Base-by-base conservation (phyloP, 768 basidiomycete species). In the Hortiboletus flavorubellus region DNA sequence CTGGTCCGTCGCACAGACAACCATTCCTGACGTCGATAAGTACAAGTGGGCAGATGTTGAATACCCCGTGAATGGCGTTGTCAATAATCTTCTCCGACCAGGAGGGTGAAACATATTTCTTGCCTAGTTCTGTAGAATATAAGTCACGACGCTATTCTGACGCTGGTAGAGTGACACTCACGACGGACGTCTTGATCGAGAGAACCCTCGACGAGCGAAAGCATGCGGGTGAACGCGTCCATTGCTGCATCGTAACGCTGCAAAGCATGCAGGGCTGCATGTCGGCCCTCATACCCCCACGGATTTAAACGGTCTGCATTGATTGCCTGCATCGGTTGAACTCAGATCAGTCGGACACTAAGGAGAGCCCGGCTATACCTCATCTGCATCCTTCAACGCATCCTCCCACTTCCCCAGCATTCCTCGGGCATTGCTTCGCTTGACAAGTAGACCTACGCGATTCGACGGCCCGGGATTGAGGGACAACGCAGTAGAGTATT, bases 311-410 rank as follows among this genome's bases (percentile, higher is more conserved):
- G 29, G 7, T 59, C 51, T n/a, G 12, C 21, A 11, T 54, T 10
- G 14, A 59, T 42, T 16, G 43, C 58, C 58, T 59, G 9, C 0
- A 1, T 29, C 7, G 11, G 0, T 6, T 0, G 3, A 9, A 5
- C 12, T 41, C 7, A 41, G 26, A 2, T 8, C 1, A 2, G 4
- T n/a, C 9, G 12, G 18, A 31, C 1, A 30, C 1, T 5, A 1
- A 12, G 5, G 5, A 16, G 2, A 7, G 15, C n/a, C 15, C 33
- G 11, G 4, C 2, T 15, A 11, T 50, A 56, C 63, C 29, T 52
- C 18, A n/a, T 64, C 45, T 14, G 63, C 60, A 15, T 64, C 59
- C 1, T 34, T 37, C 40, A 65, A 21, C 1, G 59, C 54, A 16
- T 55, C 56, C 2, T 53, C 54, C 51, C 59, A 60, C 7, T 9